Conservation (phyloP, 305 asterid species). For the Stenogyne calaminthoides region DNA sequence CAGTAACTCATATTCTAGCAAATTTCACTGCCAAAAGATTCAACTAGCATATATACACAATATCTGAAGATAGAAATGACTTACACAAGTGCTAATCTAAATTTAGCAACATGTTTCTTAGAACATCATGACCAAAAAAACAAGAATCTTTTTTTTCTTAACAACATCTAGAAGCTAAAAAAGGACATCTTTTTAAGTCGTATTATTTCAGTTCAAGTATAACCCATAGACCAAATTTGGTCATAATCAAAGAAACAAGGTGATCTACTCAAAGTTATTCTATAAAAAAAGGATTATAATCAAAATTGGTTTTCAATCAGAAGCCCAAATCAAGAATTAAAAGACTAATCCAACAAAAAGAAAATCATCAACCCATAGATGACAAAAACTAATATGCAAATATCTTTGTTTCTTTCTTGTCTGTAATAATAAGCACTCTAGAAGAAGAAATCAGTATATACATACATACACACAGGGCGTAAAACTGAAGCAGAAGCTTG, state of each 20-base stretch:
- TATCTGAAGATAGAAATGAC: neutral
- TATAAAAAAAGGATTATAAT: neutral
- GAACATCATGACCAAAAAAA: neutral
- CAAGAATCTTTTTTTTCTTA: neutral
- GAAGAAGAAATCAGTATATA: too few species aligned
- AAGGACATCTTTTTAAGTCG: neutral
- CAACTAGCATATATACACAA: neutral
- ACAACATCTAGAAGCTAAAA: neutral
- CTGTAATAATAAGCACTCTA: neutral
- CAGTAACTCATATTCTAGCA: neutral
- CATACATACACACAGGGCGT: neutral
- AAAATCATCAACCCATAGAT: neutral
- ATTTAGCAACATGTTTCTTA: too few species aligned
- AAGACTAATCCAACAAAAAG: neutral
- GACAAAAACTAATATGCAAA: neutral
- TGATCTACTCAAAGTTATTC: neutral
- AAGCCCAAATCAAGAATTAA: neutral
- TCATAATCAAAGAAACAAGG: neutral
- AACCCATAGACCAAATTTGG: neutral
- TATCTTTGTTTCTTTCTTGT: neutral
- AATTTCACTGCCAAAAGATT: neutral
- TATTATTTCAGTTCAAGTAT: too few species aligned
- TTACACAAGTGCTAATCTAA: neutral
- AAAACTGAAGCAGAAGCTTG: slow-evolving; percentile 12
- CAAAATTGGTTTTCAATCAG: neutral